Evolutionary conservation across 257 asterid genomes (phyloP).

Genomic region (Haberlea rhodopensis): DNA sequence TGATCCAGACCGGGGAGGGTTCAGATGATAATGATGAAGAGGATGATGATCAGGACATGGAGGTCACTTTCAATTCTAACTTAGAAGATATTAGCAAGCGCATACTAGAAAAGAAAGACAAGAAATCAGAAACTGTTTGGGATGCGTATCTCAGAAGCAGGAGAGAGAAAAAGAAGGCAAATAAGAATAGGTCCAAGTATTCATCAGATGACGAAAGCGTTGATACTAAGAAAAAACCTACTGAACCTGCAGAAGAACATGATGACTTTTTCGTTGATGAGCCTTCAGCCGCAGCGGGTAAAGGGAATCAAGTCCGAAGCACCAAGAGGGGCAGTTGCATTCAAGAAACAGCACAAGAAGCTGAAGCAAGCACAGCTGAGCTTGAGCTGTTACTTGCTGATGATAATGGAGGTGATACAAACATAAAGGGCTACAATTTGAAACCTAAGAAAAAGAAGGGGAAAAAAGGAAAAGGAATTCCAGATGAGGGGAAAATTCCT

Average conservation of each 20-base stretch:
- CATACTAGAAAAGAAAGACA: conserved; percentile 75
- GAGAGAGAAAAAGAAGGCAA: conserved; percentile 64
- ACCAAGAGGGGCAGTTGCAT: conserved; percentile 33
- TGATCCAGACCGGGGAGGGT: conserved; percentile 62
- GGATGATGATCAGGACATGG: conserved; percentile 72
- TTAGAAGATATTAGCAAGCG: conserved; percentile 87
- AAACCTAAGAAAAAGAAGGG: conserved; percentile 66
- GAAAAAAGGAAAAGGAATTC: conserved; percentile 52
- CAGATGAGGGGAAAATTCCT: conserved; percentile 68
- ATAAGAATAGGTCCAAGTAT: conserved; percentile 56
- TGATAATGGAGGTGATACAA: conserved; percentile 52
- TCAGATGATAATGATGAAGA: conserved; percentile 55
- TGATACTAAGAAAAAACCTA: conserved; percentile 45
- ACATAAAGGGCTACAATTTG: conserved; percentile 74
- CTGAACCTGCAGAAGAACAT: conserved; percentile 46
- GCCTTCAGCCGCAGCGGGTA: conserved; percentile 31
- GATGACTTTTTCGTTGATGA: conserved; percentile 85
- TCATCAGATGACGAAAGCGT: conserved; percentile 66
- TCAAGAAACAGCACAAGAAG: conserved; percentile 42
- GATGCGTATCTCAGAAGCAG: conserved; percentile 67
- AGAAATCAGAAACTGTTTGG: conserved; percentile 84
- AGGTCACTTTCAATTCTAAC: conserved; percentile 78
- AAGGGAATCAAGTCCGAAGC: conserved; percentile 26
- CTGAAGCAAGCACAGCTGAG: conserved; percentile 78
- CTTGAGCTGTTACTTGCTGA: conserved; percentile 84